Evolutionary conservation across 23 red algal species (phyloP).

Genomic region (Cyanidiococcus yangmingshanensis): DNA sequence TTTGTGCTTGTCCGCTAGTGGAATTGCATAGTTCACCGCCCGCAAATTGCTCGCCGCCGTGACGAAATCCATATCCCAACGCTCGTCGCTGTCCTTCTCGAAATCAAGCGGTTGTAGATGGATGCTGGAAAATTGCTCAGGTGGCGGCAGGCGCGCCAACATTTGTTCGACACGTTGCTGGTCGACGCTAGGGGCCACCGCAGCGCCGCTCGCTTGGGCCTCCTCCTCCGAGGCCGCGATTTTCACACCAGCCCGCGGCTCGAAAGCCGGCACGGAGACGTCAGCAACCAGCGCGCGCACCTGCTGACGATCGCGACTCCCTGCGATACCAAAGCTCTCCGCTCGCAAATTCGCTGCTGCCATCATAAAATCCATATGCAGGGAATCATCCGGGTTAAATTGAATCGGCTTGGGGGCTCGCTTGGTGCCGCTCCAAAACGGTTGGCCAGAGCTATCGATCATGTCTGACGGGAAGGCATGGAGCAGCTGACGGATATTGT

Average conservation of each 20-base stretch:
- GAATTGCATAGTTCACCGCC: slow-evolving; percentile 83
- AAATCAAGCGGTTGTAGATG: slow-evolving; percentile 80
- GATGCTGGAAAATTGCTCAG: slow-evolving; percentile 35
- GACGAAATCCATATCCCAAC: slow-evolving; percentile 93
- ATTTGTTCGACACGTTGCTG: slow-evolving; percentile 55
- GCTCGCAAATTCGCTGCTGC: slow-evolving; percentile 77
- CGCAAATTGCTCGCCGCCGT: slow-evolving; percentile 86
- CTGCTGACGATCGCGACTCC: slow-evolving; percentile 8
- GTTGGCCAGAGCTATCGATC: slow-evolving; percentile 75
- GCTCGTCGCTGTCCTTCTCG: slow-evolving; percentile 95
- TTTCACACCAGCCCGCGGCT: slow-evolving; percentile 60
- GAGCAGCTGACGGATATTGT: slow-evolving; percentile 78
- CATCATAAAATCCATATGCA: slow-evolving; percentile 74
- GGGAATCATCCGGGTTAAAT: slow-evolving; percentile 49
- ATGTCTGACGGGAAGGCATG: slow-evolving; percentile 89
- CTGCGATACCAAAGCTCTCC: slow-evolving; percentile 53
- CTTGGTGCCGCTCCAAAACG: slow-evolving; percentile 98
- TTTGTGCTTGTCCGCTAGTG: slow-evolving; percentile 75
- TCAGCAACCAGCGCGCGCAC: slow-evolving; percentile 34
- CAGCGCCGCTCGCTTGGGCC: slow-evolving; percentile 45
- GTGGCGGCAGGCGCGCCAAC: slow-evolving; percentile 27
- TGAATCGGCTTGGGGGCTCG: slow-evolving; percentile 56
- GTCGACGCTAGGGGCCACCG: slow-evolving; percentile 41
- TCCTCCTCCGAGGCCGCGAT: slow-evolving; percentile 97
- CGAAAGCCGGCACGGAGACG: slow-evolving; percentile 80